Conservation (phyloP, 1,284 basidiomycete genomes). For the Gomphus bonarii region DNA sequence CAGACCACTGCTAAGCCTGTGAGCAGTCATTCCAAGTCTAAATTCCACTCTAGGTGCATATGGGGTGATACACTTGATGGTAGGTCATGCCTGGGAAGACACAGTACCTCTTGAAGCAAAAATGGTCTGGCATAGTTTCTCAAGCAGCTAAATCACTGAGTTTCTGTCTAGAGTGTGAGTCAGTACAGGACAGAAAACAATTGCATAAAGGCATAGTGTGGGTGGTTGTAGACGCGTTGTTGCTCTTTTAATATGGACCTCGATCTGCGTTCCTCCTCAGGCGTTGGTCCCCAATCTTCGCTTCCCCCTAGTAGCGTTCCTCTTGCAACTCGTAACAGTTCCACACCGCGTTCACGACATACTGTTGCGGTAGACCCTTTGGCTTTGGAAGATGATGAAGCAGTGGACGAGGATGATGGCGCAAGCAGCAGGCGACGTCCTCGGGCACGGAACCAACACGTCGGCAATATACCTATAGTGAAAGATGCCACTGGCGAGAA, state of each 20-base stretch:
- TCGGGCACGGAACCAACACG: constrained; percentile 38
- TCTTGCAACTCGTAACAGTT: constrained; percentile 19
- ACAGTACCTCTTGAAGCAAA: no score
- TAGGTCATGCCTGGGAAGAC: no score
- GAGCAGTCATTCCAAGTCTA: no score
- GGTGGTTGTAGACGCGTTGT: constrained; percentile 4
- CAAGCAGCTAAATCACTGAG: no score
- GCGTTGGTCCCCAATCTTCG: constrained; percentile 26
- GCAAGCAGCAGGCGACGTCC: constrained; percentile 28
- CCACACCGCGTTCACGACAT: neutral
- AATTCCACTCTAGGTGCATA: no score
- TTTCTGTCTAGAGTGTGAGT: no score
- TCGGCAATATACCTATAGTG: constrained; percentile 71
- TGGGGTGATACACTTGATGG: no score
- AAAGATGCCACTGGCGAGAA: constrained; percentile 90
- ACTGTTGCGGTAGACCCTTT: constrained; percentile 40
- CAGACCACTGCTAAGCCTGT: no score
- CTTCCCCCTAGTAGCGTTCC: constrained; percentile 65
- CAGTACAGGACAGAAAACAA: no score
- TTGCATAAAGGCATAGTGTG: neutral
- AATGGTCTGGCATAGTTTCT: no score
- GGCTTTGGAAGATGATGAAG: constrained; percentile 47
- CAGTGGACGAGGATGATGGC: constrained; percentile 28
- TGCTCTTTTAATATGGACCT: constrained; percentile 2
- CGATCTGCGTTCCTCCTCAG: neutral